phyloP scores from a whole-genome alignment of 352 stramenopile species.

The Blastocystis sp. region DNA sequence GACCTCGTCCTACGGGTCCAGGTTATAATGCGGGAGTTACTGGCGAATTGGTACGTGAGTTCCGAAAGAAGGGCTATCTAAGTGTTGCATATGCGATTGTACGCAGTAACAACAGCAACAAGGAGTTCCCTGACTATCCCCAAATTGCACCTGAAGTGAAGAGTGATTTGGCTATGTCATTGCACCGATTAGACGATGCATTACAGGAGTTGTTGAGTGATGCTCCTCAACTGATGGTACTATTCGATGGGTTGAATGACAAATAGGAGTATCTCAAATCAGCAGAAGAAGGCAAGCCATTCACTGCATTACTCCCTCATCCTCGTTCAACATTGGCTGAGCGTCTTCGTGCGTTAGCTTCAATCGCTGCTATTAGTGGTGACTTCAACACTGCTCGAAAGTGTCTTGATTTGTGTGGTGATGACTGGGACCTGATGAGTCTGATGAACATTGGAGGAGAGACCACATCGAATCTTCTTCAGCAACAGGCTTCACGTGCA shows the following conservation, averaged over 20 bases:
- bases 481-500: constrained; percentile 53
- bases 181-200: constrained; percentile 65
- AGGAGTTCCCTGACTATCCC: constrained; percentile 67
- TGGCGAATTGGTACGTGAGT: constrained; percentile 60
- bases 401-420: constrained; percentile 65
- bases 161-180: constrained; percentile 53
- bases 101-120: constrained; percentile 53
- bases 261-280: constrained; percentile 61
- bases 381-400: constrained; percentile 60
- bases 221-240: constrained; percentile 46
- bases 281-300: constrained; percentile 59
- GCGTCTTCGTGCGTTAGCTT: constrained; percentile 47
- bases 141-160: constrained; percentile 64
- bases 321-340: constrained; percentile 47
- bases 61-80: constrained; percentile 59
- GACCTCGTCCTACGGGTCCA: constrained; percentile 38
- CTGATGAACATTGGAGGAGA: constrained; percentile 58
- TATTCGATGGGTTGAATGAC: background rate
- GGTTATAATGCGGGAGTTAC: constrained; percentile 65
- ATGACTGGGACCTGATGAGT: constrained; percentile 59
- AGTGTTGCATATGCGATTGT: constrained; percentile 60
- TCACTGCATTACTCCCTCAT: constrained; percentile 42
- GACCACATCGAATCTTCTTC: background rate
- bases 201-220: constrained; percentile 54
- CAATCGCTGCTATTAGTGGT: constrained; percentile 52